These are phyloP conservation scores for Tuber calosporum DNA, from an alignment of 495 filamentous ascomycete species.

Conservation along the genomic window DNA sequence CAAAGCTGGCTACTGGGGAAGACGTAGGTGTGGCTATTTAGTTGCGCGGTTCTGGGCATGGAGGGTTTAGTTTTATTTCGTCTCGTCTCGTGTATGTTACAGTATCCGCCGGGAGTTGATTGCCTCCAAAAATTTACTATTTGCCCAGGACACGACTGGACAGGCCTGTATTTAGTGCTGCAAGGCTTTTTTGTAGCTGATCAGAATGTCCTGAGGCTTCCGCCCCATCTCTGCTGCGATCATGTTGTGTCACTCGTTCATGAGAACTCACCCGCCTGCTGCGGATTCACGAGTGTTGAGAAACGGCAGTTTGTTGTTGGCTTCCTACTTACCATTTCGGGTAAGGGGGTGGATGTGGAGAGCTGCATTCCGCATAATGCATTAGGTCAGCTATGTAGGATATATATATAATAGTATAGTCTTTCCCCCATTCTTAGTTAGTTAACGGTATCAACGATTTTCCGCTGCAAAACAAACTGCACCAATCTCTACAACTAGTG, in stretches of 20 bases:
- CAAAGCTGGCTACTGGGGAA: background rate
- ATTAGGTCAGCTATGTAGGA: no score
- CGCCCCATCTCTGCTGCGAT: background rate
- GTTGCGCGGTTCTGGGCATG: background rate
- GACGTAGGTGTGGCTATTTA: background rate
- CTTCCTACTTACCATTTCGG: no score
- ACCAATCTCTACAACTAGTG: no score
- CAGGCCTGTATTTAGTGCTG: background rate
- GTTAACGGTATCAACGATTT: no score
- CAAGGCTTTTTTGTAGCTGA: background rate
- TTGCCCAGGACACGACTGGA: background rate
- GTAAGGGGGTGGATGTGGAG: no score
- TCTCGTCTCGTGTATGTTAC: background rate
- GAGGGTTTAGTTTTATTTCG: background rate
- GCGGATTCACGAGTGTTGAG: no score
- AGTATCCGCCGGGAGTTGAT: background rate
- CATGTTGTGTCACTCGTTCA: background rate
- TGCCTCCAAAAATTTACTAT: background rate
- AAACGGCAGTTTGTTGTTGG: no score
- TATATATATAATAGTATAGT: no score
- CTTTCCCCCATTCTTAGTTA: no score
- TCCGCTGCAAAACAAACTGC: no score
- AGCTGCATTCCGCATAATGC: no score
- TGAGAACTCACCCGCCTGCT: background rate
- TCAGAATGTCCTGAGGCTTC: background rate